A percentile compares a stretch with the other conserved stretches of the same genome.
These are phyloP conservation scores for Aspergillus pseudonomiae DNA, from an alignment of 2,329 filamentous ascomycete species.

Conservation along the genomic window DNA sequence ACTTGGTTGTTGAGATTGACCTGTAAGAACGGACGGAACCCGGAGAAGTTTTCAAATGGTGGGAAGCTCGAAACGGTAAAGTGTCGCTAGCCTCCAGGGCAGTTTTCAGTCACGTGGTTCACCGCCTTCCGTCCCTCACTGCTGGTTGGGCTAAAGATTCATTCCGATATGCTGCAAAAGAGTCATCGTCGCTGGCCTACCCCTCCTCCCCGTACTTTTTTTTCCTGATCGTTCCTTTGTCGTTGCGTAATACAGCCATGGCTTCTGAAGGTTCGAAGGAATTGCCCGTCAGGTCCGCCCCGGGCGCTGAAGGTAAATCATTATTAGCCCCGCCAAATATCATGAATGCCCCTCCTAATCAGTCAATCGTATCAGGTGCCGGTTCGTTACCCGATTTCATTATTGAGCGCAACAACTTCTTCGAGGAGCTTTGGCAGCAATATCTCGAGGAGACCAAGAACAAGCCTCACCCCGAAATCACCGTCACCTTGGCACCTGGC, in stretches of 20 bases:
- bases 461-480: conserved; percentile 50
- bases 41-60: conserved; percentile 46
- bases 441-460: conserved; percentile 74
- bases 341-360: conserved; percentile 30
- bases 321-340: conserved; percentile 37
- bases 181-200: conserved; percentile 17
- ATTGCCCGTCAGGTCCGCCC: conserved; percentile 39
- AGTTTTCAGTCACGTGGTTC: conserved; percentile 37
- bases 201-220: conserved; percentile 26
- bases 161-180: conserved; percentile 10
- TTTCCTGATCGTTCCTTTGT: conserved; percentile 19
- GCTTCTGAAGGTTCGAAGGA: conserved; percentile 40
- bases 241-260: conserved; percentile 28
- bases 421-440: conserved; percentile 84
- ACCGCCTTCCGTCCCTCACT: conserved; percentile 37
- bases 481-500: conserved; percentile 51
- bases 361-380: conserved; percentile 29
- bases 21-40: conserved; percentile 29
- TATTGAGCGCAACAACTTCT: conserved; percentile 79
- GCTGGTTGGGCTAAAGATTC: conserved; percentile 17
- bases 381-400: conserved; percentile 71
- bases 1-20: conserved; percentile 30
- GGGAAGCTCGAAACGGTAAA: conserved; percentile 50
- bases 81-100: conserved; percentile 40
- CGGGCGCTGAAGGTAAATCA: conserved; percentile 33